Conservation (phyloP, 106 monocot species). For the Dioscorea dumetorum region DNA sequence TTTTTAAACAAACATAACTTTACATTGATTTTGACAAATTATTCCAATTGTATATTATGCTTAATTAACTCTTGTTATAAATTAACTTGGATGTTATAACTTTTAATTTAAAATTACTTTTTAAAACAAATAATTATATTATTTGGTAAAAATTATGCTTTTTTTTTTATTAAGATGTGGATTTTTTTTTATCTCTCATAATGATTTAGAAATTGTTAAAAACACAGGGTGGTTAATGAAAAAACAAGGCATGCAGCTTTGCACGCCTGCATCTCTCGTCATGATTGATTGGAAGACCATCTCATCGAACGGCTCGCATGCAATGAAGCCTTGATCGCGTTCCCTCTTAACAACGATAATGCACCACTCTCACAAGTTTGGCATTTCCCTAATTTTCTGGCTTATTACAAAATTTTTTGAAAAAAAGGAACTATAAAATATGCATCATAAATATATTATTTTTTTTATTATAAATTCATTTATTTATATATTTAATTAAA, state of each 20-base stretch:
- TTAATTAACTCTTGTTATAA: not conserved
- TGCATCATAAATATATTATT: no score
- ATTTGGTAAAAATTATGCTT: not conserved
- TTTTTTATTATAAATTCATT: no score
- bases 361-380: no score
- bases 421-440: not conserved
- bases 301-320: conserved; percentile 6
- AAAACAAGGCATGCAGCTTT: not conserved
- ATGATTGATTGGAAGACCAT: not conserved
- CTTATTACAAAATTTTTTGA: not conserved
- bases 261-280: conserved; percentile 6
- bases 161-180: not conserved
- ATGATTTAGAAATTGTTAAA: not conserved
- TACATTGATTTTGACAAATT: no score
- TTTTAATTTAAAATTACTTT: no score
- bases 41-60: no score
- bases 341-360: not conserved
- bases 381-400: not conserved
- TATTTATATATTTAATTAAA: no score
- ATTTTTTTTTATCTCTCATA: not conserved
- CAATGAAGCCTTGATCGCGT: not conserved
- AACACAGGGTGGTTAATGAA: not conserved
- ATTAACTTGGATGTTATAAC: not conserved
- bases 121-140: not conserved
- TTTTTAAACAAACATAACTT: no score